These are phyloP conservation scores for Cicer arietinum DNA, from an alignment of 306 rosid species.

Conservation along the genomic window DNA sequence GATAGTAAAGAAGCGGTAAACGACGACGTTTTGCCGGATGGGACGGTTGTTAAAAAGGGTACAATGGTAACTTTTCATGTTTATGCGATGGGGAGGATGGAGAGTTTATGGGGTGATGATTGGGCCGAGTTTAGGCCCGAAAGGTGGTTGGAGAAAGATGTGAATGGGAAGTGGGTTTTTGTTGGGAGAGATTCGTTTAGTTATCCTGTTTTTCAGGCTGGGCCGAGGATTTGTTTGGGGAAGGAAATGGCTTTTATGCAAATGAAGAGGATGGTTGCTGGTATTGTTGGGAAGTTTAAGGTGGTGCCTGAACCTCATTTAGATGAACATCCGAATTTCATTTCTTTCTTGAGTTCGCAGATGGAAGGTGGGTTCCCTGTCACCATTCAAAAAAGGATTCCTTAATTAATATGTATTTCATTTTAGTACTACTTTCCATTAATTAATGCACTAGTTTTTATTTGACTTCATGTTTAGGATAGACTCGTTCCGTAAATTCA, in stretches of 20 bases:
- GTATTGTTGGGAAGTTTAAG: conserved; percentile 54
- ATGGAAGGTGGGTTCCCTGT: conserved; percentile 64
- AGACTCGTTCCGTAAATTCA: too few species aligned
- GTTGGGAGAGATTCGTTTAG: conserved; percentile 54
- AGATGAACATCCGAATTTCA: conserved; percentile 41
- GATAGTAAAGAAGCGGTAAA: conserved; percentile 53
- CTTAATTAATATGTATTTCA: not conserved
- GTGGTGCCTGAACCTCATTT: conserved; percentile 43
- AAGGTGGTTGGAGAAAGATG: conserved; percentile 62
- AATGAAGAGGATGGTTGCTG: conserved; percentile 74
- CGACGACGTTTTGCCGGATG: conserved; percentile 74
- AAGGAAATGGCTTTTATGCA: conserved; percentile 92
- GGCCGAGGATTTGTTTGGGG: conserved; percentile 83
- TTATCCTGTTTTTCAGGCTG: conserved; percentile 80
- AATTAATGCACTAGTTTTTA: too few species aligned
- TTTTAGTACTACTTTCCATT: too few species aligned
- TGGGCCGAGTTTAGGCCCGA: conserved; percentile 76
- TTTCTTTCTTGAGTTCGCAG: conserved; percentile 53
- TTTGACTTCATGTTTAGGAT: too few species aligned
- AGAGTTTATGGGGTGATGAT: conserved; percentile 66
- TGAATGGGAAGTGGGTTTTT: conserved; percentile 52
- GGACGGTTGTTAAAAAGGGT: conserved; percentile 71
- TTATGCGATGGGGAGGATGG: conserved; percentile 73
- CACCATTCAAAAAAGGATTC: not conserved
- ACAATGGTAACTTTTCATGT: conserved; percentile 56